Evolutionary conservation across 176 grass and related monocot genomes (phyloP).

Genomic region (Tuctoria greenei): DNA sequence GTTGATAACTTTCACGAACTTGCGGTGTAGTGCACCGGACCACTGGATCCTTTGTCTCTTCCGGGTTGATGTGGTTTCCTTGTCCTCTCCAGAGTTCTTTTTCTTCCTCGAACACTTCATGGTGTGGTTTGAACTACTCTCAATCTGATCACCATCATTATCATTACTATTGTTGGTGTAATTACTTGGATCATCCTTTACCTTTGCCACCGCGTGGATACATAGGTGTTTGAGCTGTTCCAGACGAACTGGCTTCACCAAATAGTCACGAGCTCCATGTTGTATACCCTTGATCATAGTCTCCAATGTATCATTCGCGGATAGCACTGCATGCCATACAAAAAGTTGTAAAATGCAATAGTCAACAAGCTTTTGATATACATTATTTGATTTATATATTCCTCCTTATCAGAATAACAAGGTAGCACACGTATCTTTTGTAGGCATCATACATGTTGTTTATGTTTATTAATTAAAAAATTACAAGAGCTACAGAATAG

Average conservation of each 20-base stretch:
- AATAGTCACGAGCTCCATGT: constrained; percentile 51
- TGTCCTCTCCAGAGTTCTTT: constrained; percentile 16
- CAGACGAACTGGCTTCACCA: constrained; percentile 48
- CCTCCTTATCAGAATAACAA: not conserved
- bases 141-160: not conserved
- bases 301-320: constrained; percentile 34
- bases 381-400: not conserved
- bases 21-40: constrained; percentile 47
- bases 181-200: not conserved
- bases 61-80: not conserved
- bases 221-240: constrained; percentile 62
- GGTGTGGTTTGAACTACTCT: not conserved
- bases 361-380: not conserved
- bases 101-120: constrained; percentile 39
- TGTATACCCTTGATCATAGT: constrained; percentile 51
- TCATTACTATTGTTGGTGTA: not conserved
- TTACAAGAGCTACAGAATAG: not conserved
- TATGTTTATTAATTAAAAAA: not conserved
- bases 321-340: constrained; percentile 51
- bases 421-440: not conserved
- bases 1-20: constrained; percentile 53
- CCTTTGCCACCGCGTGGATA: constrained; percentile 50
- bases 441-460: not conserved
- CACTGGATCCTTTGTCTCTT: constrained; percentile 63
- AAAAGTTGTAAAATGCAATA: not conserved